phyloP scores from a whole-genome alignment of 192 early-diverging fungal genomes.

The Linnemannia hyalina region DNA sequence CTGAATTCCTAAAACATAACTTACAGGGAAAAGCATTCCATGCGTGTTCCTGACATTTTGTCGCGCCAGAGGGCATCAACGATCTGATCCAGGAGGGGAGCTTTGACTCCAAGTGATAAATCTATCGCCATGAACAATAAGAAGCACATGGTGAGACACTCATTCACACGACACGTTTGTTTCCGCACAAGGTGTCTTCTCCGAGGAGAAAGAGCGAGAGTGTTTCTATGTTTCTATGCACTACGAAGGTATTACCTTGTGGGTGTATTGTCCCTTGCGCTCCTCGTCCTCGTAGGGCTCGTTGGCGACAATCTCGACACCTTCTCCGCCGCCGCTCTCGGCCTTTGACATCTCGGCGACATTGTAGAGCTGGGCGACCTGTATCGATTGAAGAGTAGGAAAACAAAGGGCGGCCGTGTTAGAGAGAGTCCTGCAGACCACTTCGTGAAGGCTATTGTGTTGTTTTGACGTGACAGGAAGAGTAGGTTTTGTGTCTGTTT shows the following conservation, averaged over 20 bases:
- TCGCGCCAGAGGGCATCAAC: constrained; percentile 73
- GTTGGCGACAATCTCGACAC: constrained; percentile 82
- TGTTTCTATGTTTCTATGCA: not conserved
- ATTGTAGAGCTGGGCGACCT: constrained; percentile 80
- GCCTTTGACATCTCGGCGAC: constrained; percentile 82
- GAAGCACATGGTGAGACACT: not conserved
- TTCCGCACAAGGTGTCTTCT: not conserved
- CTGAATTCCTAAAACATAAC: not conserved
- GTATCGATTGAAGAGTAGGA: not conserved
- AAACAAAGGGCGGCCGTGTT: constrained; percentile 4
- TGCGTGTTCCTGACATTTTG: constrained; percentile 82
- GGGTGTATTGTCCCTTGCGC: constrained; percentile 84
- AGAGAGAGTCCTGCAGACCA: constrained; percentile 15
- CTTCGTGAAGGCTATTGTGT: not conserved
- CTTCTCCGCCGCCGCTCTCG: constrained; percentile 85
- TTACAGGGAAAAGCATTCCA: constrained; percentile 87
- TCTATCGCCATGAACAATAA: constrained; percentile 37
- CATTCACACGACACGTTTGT: not conserved
- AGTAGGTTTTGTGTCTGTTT: constrained; percentile 49
- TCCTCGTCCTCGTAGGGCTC: constrained; percentile 82
- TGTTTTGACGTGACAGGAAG: not conserved
- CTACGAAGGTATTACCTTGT: constrained; percentile 74
- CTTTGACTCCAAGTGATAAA: constrained; percentile 59
- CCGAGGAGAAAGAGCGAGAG: not conserved
- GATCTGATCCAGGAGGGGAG: constrained; percentile 72